Evolutionary conservation across 2,329 filamentous ascomycete species (phyloP), one percentile per base, ranked within the genome.

Genomic region (Fusarium devonianum): DNA sequence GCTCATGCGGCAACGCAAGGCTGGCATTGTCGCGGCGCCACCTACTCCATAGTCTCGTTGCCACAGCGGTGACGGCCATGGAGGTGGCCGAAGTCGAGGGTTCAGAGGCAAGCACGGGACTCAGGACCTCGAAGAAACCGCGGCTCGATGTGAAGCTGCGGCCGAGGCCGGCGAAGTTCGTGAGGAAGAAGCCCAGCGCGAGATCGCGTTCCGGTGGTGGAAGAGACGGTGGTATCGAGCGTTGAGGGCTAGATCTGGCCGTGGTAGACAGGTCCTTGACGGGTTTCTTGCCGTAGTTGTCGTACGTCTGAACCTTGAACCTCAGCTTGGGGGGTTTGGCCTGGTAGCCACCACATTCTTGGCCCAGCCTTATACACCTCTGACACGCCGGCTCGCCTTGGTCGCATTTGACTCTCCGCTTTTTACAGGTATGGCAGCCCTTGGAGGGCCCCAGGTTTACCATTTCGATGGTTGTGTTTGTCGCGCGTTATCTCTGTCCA

Each of bases 361-460:
- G 42, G n/a, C 42, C 37, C 5, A 30, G 17, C 7, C 34, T 37
- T 6, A 38, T 25, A 30, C 51, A 55, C 4, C 41, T 36, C 7
- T 51, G 37, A 19, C 51, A 55, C 6, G 13, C 19, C 4, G 51
- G 51, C 51, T 55, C 47, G 41, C 41, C 51, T 18, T 51, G 47
- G 37, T 55, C 51, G 33, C 51, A 55, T 19, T 55, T 55, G 14
- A 55, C 32, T 4, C 51, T 41, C 4, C 51, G 29, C n/a, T 42
- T 7, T 18, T 50, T 51, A 38, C 51, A 55, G 5, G 51, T 55
- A 29, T 43, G 41, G 34, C 51, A 55, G 18, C 47, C 47, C 13
- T 47, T 51, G n/a, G 51, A 51, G 33, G 33, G 51, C 7, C 47
- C 52, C 19, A 28, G 52, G 25, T 55, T 55, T 14, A 52, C 52